Conservation (phyloP, 805 yeast genomes). For the Spathaspora boniae region DNA sequence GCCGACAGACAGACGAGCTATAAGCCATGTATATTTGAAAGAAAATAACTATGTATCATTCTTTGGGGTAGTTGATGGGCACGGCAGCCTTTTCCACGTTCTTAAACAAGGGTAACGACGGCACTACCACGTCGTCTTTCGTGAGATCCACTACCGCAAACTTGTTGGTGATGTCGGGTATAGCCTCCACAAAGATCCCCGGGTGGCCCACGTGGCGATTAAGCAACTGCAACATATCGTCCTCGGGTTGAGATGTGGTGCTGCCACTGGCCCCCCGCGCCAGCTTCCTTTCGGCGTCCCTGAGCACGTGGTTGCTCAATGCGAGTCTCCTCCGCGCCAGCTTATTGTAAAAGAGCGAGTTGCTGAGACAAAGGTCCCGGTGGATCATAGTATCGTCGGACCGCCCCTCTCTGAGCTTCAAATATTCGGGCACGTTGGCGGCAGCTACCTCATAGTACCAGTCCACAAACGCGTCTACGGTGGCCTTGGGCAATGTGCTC, state of each 20-base stretch:
- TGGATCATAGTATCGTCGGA: slow-evolving; percentile 14
- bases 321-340: slow-evolving; percentile 21
- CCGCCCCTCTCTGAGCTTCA: slow-evolving; percentile 8
- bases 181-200: slow-evolving; percentile 28
- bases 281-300: slow-evolving; percentile 10
- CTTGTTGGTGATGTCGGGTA: slow-evolving; percentile 34
- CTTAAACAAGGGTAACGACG: slow-evolving; percentile 52
- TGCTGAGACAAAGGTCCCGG: slow-evolving; percentile 21
- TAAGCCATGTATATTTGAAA: slow-evolving; percentile 13
- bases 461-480: slow-evolving; percentile 36
- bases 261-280: slow-evolving; percentile 8
- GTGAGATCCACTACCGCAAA: slow-evolving; percentile 21
- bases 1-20: slow-evolving; percentile 67
- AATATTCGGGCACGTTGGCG: slow-evolving; percentile 12
- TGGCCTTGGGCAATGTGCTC: slow-evolving; percentile 46
- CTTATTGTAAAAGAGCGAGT: slow-evolving; percentile 24
- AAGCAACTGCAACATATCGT: slow-evolving; percentile 16
- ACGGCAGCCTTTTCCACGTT: slow-evolving; percentile 60
- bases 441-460: slow-evolving; percentile 16
- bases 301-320: slow-evolving; percentile 16
- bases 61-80: slow-evolving; percentile 39
- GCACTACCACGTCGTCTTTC: slow-evolving; percentile 17
- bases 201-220: slow-evolving; percentile 30
- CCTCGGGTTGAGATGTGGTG: slow-evolving; percentile 14
- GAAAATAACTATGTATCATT: slow-evolving; percentile 9